Evolutionary conservation across 805 yeast genomes (phyloP).

Genomic region (Phaffomyces opuntiae): DNA sequence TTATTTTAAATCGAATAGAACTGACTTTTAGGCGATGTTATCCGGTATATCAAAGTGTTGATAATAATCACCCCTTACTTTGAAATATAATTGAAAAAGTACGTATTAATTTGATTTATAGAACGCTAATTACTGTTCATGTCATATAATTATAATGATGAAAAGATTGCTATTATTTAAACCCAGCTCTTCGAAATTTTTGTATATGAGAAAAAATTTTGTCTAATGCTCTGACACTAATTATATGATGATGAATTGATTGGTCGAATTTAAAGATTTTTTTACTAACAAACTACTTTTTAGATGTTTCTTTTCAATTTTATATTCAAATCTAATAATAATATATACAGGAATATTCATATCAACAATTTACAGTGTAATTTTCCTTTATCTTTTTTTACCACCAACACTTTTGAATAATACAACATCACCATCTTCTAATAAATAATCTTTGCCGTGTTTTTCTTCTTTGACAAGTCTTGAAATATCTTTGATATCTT

Average conservation of each 20-base stretch:
- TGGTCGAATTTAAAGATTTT: neutral
- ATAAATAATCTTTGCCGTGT: constrained; percentile 71
- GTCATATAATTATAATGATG: constrained; percentile 21
- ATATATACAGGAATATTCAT: neutral
- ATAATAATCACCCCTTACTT: too few species aligned
- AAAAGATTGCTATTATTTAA: constrained; percentile 18
- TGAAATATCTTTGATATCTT: constrained; percentile 24
- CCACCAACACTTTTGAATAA: constrained; percentile 69
- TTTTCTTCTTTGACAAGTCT: constrained; percentile 27
- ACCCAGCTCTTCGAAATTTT: constrained; percentile 27
- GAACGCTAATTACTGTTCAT: too few species aligned
- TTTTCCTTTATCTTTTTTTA: constrained; percentile 28
- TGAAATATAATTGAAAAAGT: too few species aligned
- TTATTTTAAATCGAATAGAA: too few species aligned
- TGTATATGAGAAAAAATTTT: constrained; percentile 23
- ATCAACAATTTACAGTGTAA: neutral
- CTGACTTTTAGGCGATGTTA: too few species aligned
- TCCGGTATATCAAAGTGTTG: too few species aligned
- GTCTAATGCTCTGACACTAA: constrained; percentile 23
- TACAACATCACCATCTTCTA: constrained; percentile 81
- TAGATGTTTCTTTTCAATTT: too few species aligned
- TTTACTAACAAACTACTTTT: neutral
- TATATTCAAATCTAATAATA: too few species aligned
- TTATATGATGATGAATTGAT: neutral
- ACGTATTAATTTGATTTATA: too few species aligned